Conservation (phyloP, 2,329 filamentous ascomycete genomes). For the Verticillium nonalfalfae region DNA sequence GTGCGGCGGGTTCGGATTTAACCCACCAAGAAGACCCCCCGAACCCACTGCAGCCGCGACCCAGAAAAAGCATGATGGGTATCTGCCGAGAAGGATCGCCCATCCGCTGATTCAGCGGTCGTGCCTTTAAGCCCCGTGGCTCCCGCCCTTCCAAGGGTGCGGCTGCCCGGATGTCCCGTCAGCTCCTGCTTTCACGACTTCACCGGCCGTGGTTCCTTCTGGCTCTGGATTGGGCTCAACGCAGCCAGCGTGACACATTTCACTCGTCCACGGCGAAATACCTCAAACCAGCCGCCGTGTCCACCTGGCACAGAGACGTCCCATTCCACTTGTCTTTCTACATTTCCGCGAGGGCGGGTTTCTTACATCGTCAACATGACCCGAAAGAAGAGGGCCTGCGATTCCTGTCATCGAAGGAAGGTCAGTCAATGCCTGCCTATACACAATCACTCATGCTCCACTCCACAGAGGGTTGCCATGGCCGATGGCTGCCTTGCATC, state of each 20-base stretch:
- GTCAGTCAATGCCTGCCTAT: conserved; percentile 17
- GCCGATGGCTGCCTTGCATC: not conserved
- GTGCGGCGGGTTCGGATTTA: not conserved
- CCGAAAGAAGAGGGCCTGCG: conserved; percentile 31
- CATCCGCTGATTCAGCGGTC: not conserved
- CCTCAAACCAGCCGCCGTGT: not conserved
- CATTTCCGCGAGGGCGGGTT: not conserved
- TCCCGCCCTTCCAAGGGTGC: not conserved
- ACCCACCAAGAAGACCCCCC: not conserved
- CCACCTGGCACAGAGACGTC: not conserved
- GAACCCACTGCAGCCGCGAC: not conserved
- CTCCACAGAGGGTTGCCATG: not conserved
- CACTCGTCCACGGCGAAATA: not conserved
- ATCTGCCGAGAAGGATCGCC: too few species aligned
- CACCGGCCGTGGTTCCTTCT: not conserved
- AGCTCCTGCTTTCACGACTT: not conserved
- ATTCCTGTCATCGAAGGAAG: conserved; percentile 43
- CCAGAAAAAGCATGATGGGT: too few species aligned
- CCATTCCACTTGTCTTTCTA: not conserved
- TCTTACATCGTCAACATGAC: conserved; percentile 4
- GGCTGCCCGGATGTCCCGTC: not conserved
- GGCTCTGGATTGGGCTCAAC: too few species aligned
- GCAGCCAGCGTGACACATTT: not conserved
- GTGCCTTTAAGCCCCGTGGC: not conserved
- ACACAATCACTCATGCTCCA: too few species aligned